Base-by-base conservation (phyloP, 2,329 filamentous ascomycete genomes). In the Ascochyta koolunga region DNA sequence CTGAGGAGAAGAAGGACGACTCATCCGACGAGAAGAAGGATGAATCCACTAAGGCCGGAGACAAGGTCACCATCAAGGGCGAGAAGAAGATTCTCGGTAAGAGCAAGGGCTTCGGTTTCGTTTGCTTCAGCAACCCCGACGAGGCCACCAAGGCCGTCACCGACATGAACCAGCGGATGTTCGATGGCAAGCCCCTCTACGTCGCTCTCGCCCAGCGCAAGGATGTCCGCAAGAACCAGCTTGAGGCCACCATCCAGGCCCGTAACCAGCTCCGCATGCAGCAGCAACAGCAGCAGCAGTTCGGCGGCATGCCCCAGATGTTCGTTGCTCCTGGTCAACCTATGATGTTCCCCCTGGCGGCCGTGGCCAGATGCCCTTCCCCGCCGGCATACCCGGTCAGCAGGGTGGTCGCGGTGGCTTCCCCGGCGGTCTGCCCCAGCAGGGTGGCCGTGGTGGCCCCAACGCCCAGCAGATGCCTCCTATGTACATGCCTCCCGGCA, bases 161-260 rank as follows among this genome's bases (percentile, higher is more conserved):
- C 58, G 95, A 99, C 80, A 97, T 98, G 91, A 99, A 99, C 84
- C 93, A 98, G 84, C 92, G 95, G 79, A 99, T 99, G 95, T 84
- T 98, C 67, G 89, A 93, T 77, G 86, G 86, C 81, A 99, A 99
- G 87, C 95, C 95, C 53, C 85, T 99, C 58, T 99, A 99, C 75
- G 95, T 99, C 71, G 95, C 95, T 69, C 86, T 99, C 64, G 95
- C 95, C 62, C 95, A 99, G 85, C 93, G 95, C 81, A 99, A 99
- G 87, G 95, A 99, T 80, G 93, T 99, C 71, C 93, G 95, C 80
- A 96, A 97, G 87, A 96, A 88, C 82, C 95, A 98, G 62, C 91
- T 99, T 68, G 95, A 99, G 84, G 93, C 93, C 71, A 97, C 91
- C 80, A 99, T 99, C 78, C 95, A 98, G 82, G 93, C 95, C 78